These are phyloP conservation scores for Coniochaeta hoffmannii DNA, from an alignment of 2,329 filamentous ascomycete species.

Conservation along the genomic window DNA sequence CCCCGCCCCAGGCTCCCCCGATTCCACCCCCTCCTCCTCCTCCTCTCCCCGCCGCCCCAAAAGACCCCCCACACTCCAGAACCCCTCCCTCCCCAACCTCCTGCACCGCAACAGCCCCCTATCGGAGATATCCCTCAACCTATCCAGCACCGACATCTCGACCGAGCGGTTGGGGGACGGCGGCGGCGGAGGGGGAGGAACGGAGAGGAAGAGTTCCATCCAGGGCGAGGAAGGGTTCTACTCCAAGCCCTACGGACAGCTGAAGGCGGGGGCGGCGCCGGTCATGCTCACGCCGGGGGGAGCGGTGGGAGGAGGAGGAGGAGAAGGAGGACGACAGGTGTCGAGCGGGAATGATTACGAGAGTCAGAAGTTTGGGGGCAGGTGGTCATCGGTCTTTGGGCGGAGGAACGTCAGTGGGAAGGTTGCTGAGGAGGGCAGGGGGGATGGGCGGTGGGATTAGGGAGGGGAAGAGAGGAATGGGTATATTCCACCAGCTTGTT, in stretches of 20 bases:
- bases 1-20: too few relatives aligned
- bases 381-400: slow-evolving; percentile 22
- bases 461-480: too few relatives aligned
- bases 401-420: slow-evolving; percentile 65
- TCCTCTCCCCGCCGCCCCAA: too few relatives aligned
- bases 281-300: slow-evolving; percentile 25
- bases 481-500: too few relatives aligned
- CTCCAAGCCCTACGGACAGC: slow-evolving; percentile 51
- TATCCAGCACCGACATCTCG: slow-evolving; percentile 33
- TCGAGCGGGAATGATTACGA: slow-evolving; percentile 53
- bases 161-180: slow-evolving; percentile 18
- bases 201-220: slow-evolving; percentile 36
- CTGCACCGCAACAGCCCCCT: slow-evolving; percentile 25
- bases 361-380: slow-evolving; percentile 13
- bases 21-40: slow-evolving; percentile 6
- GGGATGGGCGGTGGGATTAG: too few relatives aligned
- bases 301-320: slow-evolving; percentile 2
- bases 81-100: slow-evolving; percentile 19
- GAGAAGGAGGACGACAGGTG: slow-evolving; percentile 42
- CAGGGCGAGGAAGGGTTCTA: slow-evolving; percentile 42
- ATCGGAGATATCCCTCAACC: slow-evolving; percentile 37
- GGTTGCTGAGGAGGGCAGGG: slow-evolving; percentile 61
- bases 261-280: slow-evolving; percentile 46
- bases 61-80: too few relatives aligned
- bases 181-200: neutral